Evolutionary conservation across 306 rosid genomes (phyloP).

Genomic region (cucumber (Cucumis sativus)): DNA sequence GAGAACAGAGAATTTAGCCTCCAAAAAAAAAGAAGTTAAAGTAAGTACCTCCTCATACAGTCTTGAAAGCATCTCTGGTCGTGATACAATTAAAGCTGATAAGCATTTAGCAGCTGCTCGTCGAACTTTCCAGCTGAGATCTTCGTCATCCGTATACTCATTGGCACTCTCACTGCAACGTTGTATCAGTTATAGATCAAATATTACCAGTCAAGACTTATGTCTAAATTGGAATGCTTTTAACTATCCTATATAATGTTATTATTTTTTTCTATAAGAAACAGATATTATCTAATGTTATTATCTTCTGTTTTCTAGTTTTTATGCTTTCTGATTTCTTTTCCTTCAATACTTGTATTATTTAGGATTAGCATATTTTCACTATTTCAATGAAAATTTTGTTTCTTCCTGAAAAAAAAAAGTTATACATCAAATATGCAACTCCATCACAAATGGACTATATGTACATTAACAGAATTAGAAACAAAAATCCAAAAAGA

Average conservation of each 20-base stretch:
- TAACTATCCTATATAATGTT: no score
- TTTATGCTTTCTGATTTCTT: no score
- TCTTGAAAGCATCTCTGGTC: conserved; percentile 88
- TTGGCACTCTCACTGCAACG: conserved; percentile 90
- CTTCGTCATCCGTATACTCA: conserved; percentile 98
- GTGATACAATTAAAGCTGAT: conserved; percentile 89
- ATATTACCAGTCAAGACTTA: no score
- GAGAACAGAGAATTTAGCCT: background rate
- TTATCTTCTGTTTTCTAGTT: no score
- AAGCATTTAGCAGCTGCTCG: conserved; percentile 99
- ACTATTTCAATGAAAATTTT: no score
- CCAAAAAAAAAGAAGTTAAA: background rate
- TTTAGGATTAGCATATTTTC: no score
- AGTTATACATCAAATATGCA: conserved; percentile 5
- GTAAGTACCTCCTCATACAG: conserved; percentile 76
- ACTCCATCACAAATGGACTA: background rate
- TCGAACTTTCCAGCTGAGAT: conserved; percentile 98
- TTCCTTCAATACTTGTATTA: no score
- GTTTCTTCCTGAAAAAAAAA: no score
- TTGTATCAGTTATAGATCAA: background rate
- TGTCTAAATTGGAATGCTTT: no score
- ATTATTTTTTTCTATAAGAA: no score
- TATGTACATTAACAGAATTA: background rate
- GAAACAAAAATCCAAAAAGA: background rate
- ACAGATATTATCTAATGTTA: no score